Evolutionary conservation across 805 yeast species (phyloP).

Genomic region (Maudiozyma serrabonitensis): DNA sequence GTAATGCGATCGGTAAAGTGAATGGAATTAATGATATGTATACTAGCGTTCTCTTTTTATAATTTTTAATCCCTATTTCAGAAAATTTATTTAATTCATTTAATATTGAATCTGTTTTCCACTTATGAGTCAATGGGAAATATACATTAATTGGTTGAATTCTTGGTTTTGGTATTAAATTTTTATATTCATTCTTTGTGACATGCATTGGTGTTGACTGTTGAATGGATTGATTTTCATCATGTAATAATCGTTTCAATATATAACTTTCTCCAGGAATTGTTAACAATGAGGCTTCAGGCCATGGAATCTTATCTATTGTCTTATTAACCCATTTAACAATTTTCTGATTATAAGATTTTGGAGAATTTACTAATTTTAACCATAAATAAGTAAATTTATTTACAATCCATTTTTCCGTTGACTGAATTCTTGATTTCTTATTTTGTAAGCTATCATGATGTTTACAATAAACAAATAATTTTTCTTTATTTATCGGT

Average conservation of each 20-base stretch:
- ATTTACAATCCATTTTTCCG: slow-evolving; percentile 37
- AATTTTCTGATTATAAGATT: slow-evolving; percentile 47
- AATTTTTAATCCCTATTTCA: slow-evolving; percentile 38
- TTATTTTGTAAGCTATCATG: slow-evolving; percentile 27
- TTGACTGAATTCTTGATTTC: slow-evolving; percentile 29
- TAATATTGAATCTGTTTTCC: slow-evolving; percentile 24
- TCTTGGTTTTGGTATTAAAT: slow-evolving; percentile 4
- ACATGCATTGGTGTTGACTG: slow-evolving; percentile 9
- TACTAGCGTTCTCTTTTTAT: slow-evolving; percentile 43
- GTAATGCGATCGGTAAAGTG: slow-evolving; percentile 65
- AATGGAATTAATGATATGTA: slow-evolving; percentile 61
- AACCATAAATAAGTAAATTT: slow-evolving; percentile 56
- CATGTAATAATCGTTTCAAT: slow-evolving; percentile 20
- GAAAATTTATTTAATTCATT: slow-evolving; percentile 37
- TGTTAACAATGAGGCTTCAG: slow-evolving; percentile 64
- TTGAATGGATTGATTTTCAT: slow-evolving; percentile 5
- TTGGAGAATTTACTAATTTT: slow-evolving; percentile 45
- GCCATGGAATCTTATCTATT: slow-evolving; percentile 63
- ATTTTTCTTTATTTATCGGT: slow-evolving; percentile 55
- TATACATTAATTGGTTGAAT: slow-evolving; percentile 35
- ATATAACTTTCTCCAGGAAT: slow-evolving; percentile 63
- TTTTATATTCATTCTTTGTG: slow-evolving; percentile 12
- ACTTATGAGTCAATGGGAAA: slow-evolving; percentile 35
- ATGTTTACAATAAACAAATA: slow-evolving; percentile 64
- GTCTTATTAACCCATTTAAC: slow-evolving; percentile 44